phyloP scores from a whole-genome alignment of 2,329 filamentous ascomycete species.

The Endoconidiophora laricicola region DNA sequence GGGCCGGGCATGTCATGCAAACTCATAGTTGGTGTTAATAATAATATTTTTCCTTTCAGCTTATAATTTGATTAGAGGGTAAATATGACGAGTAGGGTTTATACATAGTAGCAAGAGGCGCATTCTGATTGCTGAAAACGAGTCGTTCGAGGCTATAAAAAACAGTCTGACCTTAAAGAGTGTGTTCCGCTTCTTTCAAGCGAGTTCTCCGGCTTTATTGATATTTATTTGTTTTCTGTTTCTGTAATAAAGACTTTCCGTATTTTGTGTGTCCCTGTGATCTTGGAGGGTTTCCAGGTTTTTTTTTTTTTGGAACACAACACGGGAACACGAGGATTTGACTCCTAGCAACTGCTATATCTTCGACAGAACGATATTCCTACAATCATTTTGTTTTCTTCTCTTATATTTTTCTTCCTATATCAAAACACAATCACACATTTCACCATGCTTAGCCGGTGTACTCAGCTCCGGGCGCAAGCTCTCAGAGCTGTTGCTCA shows the following conservation, averaged over 20 bases:
- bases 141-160: too few relatives aligned
- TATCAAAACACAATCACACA: conserved; percentile 4
- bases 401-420: conserved; percentile 1
- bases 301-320: too few relatives aligned
- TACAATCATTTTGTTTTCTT: not conserved
- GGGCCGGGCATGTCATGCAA: not conserved
- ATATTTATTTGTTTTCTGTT: not conserved
- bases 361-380: too few relatives aligned
- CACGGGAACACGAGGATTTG: too few relatives aligned
- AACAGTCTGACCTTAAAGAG: too few relatives aligned
- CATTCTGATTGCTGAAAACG: too few relatives aligned
- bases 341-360: too few relatives aligned
- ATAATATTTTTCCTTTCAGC: not conserved
- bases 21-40: not conserved
- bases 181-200: not conserved
- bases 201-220: not conserved
- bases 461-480: conserved; percentile 14
- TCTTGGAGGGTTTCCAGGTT: conserved; percentile 7
- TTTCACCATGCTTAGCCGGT: conserved; percentile 15
- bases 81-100: too few relatives aligned
- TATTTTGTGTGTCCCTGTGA: conserved; percentile 18
- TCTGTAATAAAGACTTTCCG: conserved; percentile 1
- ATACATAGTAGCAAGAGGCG: too few relatives aligned
- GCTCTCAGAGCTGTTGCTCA: conserved; percentile 14
- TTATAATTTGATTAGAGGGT: too few relatives aligned